Evolutionary conservation across 495 filamentous ascomycete genomes (phyloP).

Genomic region (Durotheca rogersii): DNA sequence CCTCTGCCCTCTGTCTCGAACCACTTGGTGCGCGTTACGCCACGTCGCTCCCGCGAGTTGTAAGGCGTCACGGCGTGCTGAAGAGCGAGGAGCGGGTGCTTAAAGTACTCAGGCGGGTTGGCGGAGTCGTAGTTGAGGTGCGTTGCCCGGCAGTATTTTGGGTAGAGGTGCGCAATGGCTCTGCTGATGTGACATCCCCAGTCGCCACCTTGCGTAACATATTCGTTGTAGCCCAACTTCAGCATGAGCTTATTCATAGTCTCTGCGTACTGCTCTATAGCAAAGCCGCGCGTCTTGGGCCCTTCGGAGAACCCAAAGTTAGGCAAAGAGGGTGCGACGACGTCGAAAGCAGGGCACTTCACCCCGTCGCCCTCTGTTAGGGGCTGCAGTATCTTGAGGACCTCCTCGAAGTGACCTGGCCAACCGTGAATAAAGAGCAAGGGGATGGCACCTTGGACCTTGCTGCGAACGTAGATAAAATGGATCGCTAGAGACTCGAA

Average conservation of each 20-base stretch:
- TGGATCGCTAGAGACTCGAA: conserved; percentile 52
- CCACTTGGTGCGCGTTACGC: conserved; percentile 51
- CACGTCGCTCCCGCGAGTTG: conserved; percentile 41
- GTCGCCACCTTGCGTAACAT: conserved; percentile 58
- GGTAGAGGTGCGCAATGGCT: conserved; percentile 56
- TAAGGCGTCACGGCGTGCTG: conserved; percentile 44
- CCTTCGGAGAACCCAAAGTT: conserved; percentile 66
- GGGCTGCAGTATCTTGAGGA: conserved; percentile 59
- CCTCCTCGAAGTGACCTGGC: conserved; percentile 71
- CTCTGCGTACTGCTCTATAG: conserved; percentile 60
- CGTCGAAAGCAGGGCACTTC: conserved; percentile 57
- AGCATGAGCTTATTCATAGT: conserved; percentile 64
- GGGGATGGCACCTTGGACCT: conserved; percentile 52
- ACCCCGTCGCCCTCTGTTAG: conserved; percentile 47
- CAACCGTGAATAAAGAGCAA: conserved; percentile 62
- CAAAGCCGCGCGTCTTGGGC: conserved; percentile 56
- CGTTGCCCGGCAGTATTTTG: conserved; percentile 56
- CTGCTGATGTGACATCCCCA: conserved; percentile 67
- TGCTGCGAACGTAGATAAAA: conserved; percentile 56
- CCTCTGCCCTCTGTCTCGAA: conserved; percentile 55
- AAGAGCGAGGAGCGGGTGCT: conserved; percentile 45
- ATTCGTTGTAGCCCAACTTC: conserved; percentile 62
- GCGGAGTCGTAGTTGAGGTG: conserved; percentile 63
- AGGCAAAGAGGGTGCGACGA: conserved; percentile 66
- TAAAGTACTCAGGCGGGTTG: conserved; percentile 35